phyloP scores from a whole-genome alignment of 2,329 filamentous ascomycete species.

The Allantophomopsis lycopodina region DNA sequence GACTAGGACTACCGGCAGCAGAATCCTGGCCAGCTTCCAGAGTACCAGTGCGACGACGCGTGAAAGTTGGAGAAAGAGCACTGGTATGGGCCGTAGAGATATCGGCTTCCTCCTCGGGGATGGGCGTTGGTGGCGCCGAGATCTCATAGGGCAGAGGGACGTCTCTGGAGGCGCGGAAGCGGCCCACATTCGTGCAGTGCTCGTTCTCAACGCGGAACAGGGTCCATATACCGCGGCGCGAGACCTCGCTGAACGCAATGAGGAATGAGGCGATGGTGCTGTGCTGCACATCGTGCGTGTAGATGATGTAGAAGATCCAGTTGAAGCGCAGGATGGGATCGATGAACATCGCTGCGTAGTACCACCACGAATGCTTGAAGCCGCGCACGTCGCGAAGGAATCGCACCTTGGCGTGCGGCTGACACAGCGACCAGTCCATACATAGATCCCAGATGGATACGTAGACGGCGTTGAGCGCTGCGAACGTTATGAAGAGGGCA shows the following conservation, averaged over 20 bases:
- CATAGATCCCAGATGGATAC: constrained; percentile 79
- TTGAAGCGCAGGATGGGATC: constrained; percentile 82
- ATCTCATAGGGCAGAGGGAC: constrained; percentile 65
- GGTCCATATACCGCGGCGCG: constrained; percentile 81
- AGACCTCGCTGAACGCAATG: constrained; percentile 65
- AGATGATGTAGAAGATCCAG: constrained; percentile 90
- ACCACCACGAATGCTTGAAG: constrained; percentile 67
- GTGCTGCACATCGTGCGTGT: constrained; percentile 67
- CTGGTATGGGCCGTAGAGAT: constrained; percentile 5
- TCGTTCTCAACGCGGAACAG: constrained; percentile 95
- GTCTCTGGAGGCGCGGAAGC: constrained; percentile 82
- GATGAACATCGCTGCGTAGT: constrained; percentile 72
- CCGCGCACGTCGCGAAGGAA: constrained; percentile 67
- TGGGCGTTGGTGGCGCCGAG: neutral
- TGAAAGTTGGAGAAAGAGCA: constrained; percentile 4
- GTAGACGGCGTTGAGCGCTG: constrained; percentile 72
- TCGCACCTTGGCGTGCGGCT: constrained; percentile 53
- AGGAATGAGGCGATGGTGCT: constrained; percentile 71
- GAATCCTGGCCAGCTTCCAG: constrained; percentile 11
- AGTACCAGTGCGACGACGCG: constrained; percentile 9
- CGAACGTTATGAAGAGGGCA: constrained; percentile 67
- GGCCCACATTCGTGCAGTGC: constrained; percentile 81
- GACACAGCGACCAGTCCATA: constrained; percentile 93
- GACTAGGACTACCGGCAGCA: constrained; percentile 1
- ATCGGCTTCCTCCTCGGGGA: constrained; percentile 1